Base-by-base conservation (phyloP, 1,284 basidiomycete genomes). In the Omphalotus olearius region DNA sequence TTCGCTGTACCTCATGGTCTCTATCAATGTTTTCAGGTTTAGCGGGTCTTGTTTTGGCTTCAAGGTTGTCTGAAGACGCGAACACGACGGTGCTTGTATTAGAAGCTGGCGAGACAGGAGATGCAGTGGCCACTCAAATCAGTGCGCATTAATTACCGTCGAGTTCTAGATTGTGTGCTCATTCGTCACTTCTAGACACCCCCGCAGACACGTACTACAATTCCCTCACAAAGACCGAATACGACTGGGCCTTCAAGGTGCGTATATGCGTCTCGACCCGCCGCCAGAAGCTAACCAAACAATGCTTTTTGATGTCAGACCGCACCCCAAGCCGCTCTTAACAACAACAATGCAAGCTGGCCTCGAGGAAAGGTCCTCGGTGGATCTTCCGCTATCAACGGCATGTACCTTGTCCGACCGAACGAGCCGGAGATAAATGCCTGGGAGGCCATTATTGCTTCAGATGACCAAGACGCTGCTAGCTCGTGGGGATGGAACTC, bases 21-120 rank as follows among this genome's bases (percentile, higher is more conserved):
- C 5, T 4, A 2, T 7, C 17, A 45, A 16, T 30, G 3, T 6
- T 45, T 13, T 26, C 30, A 28, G 43, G 43, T 33, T 76, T 84
- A 4, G 86, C 85, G 4, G 90, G 89, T 26, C 75, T 91, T 18
- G 83, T 83, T 6, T 64, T 92, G 25, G 90, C 88, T 0, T 69
- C 78, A 13, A 78, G 88, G 23, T 73, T 93, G n/a, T 78, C 84
- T 0, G 88, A 87, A 56, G 81, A 87, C 69, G 64, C 73, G 0
- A 80, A 79, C 58, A 73, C 71, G n/a, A 84, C 83, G 1, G 84
- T 91, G 7, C 75, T 86, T 33, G 84, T 88, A 39, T 73, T 90
- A 50, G 87, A 91, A 64, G 85, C 86, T 4, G 87, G 88, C 14
- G 73, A 74, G 39, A 74, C 79, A 33, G 85, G 85, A 1, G 69